Evolutionary conservation across 2,329 filamentous ascomycete species (phyloP).

Genomic region (Talaromyces sp.): DNA sequence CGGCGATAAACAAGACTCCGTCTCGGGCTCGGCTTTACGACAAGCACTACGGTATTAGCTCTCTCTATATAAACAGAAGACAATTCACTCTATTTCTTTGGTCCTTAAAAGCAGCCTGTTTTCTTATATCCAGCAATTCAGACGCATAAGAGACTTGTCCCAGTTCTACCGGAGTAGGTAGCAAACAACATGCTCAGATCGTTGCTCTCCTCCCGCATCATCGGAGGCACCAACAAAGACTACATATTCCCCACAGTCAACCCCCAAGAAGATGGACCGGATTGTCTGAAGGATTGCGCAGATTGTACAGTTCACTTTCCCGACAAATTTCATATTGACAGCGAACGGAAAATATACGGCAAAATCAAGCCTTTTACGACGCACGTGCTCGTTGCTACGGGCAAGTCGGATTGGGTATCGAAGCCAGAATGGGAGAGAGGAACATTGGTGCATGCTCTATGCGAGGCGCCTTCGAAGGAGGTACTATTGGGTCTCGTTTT

Average conservation of each 20-base stretch:
- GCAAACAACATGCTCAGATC: conserved; percentile 24
- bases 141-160: not conserved
- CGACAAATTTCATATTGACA: conserved; percentile 33
- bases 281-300: conserved; percentile 33
- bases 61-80: not conserved
- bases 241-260: conserved; percentile 37
- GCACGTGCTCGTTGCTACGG: conserved; percentile 37
- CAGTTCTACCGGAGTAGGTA: too few species aligned
- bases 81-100: not conserved
- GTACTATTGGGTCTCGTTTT: conserved; percentile 15
- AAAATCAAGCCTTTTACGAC: conserved; percentile 32
- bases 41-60: not conserved
- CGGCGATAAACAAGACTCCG: not conserved
- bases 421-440: conserved; percentile 36
- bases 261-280: conserved; percentile 28
- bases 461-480: conserved; percentile 50
- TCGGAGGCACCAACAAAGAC: conserved; percentile 18
- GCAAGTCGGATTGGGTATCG: conserved; percentile 34
- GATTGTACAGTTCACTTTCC: conserved; percentile 35
- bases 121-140: not conserved
- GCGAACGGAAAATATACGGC: conserved; percentile 28
- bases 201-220: conserved; percentile 24
- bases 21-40: not conserved
- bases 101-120: not conserved
- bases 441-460: conserved; percentile 47